phyloP scores from a whole-genome alignment of 305 asterid genomes.

The Salvia sclarea region DNA sequence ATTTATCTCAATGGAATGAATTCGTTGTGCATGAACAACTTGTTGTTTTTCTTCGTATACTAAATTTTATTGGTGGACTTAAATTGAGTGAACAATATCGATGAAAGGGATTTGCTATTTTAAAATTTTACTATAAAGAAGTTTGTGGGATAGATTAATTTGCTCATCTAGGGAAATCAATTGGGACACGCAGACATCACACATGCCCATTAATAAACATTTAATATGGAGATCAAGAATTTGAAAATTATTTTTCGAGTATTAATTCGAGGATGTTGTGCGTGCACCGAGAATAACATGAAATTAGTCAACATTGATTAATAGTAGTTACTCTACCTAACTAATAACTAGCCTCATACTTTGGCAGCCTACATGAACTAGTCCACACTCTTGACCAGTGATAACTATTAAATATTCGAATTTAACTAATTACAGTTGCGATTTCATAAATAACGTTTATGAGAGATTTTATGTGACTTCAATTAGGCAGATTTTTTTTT shows the following conservation, averaged over 20 bases:
- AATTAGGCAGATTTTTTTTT: background rate
- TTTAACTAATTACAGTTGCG: background rate
- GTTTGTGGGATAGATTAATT: background rate
- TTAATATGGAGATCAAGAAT: background rate
- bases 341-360: background rate
- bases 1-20: background rate
- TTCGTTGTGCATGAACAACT: background rate
- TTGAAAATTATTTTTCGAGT: no score
- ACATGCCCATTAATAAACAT: background rate
- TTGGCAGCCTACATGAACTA: background rate
- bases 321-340: background rate
- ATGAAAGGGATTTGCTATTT: background rate
- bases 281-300: background rate
- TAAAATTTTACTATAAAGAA: background rate
- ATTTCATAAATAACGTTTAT: background rate
- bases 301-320: background rate
- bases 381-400: background rate
- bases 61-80: constrained; percentile 9
- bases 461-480: background rate
- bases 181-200: no score
- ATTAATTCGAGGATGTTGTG: constrained; percentile 10
- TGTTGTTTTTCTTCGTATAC: background rate
- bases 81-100: background rate
- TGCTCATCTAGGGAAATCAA: background rate
- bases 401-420: background rate